Percentiles rank a stretch among this genome's conserved stretches.
phyloP scores from a whole-genome alignment of 176 grass and related monocot genomes.

The Lolium rigidum region DNA sequence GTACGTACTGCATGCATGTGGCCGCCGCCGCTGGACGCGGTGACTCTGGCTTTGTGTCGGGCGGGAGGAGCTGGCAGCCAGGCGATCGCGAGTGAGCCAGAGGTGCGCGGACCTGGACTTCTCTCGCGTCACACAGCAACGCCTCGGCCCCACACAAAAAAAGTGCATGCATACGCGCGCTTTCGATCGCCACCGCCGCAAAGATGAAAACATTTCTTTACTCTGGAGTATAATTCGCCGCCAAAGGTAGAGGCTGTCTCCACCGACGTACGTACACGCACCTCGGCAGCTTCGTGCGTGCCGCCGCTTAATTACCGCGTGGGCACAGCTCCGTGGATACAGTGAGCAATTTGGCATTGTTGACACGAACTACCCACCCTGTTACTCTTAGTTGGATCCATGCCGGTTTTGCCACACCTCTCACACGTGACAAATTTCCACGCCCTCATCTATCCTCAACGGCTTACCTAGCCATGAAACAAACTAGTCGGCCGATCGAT shows the following conservation, averaged over 20 bases:
- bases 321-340: too few relatives aligned
- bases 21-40: constrained; percentile 24
- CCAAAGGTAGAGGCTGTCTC: neutral
- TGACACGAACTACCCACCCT: too few relatives aligned
- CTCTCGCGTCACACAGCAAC: neutral
- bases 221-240: too few relatives aligned
- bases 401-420: neutral
- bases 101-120: neutral
- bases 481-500: too few relatives aligned
- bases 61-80: neutral
- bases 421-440: neutral
- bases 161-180: neutral
- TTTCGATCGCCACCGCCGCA: neutral
- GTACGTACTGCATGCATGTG: neutral
- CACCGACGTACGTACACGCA: neutral
- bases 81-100: neutral
- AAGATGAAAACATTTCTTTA: neutral
- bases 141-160: neutral
- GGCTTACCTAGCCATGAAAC: neutral
- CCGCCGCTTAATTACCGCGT: neutral
- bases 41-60: constrained; percentile 29
- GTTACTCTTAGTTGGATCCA: too few relatives aligned
- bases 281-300: neutral
- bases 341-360: too few relatives aligned
- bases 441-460: neutral